Evolutionary conservation across 169 alveolate genomes (phyloP).

Genomic region (Plasmodium cynomolgi): DNA sequence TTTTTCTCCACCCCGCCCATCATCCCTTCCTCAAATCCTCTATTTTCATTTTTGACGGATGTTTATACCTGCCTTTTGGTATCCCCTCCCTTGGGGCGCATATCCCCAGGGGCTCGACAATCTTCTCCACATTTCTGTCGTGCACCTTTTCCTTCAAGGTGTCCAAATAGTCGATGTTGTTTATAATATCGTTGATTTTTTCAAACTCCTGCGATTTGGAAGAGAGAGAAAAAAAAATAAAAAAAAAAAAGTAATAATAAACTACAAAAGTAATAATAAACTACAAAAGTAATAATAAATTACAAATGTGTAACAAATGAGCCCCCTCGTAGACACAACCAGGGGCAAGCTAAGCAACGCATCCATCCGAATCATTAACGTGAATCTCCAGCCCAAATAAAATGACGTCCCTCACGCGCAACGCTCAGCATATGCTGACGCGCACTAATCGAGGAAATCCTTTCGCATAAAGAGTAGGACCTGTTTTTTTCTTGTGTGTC

Average conservation of each 20-base stretch:
- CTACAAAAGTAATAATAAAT: not conserved
- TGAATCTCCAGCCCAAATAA: not conserved
- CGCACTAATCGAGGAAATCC: not conserved
- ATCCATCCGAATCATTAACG: not conserved
- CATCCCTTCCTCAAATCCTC: not conserved
- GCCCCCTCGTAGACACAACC: not conserved
- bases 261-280: not conserved
- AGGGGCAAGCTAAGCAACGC: not conserved
- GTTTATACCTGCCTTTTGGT: not conserved
- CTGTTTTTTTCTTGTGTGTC: constrained; percentile 35
- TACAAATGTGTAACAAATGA: not conserved
- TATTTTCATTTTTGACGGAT: not conserved
- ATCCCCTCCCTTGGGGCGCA: not conserved
- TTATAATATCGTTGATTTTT: constrained; percentile 33
- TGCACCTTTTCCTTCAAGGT: constrained; percentile 24
- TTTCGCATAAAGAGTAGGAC: not conserved
- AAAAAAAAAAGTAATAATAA: not conserved
- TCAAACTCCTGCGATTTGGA: constrained; percentile 54
- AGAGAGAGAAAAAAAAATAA: not conserved
- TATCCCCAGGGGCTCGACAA: constrained; percentile 29
- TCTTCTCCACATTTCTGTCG: constrained; percentile 6
- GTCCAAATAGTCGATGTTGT: constrained; percentile 24
- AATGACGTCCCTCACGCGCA: not conserved
- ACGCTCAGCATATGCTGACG: not conserved
- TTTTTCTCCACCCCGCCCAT: not conserved